Conservation (phyloP, 345 rosid genomes). For the Mangifera indica region DNA sequence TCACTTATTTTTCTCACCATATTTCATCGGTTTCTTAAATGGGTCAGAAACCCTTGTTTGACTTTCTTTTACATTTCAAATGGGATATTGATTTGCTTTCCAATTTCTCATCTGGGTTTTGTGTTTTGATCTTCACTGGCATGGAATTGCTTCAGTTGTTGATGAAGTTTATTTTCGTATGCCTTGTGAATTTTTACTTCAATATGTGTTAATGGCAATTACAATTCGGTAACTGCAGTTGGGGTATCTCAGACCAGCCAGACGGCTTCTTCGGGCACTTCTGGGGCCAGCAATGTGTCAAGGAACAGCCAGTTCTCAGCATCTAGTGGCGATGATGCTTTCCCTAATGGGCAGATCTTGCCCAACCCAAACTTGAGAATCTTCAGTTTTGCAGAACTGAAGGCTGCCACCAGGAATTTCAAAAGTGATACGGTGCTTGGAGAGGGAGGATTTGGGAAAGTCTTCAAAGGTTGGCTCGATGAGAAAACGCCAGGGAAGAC, state of each 20-base stretch:
- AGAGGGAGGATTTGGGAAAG: slow-evolving; percentile 95
- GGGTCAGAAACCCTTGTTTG: no score
- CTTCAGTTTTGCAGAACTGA: slow-evolving; percentile 67
- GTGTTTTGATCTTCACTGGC: neutral
- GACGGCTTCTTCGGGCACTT: slow-evolving; percentile 49
- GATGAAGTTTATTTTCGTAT: slow-evolving; percentile 4
- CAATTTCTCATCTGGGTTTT: slow-evolving; percentile 14
- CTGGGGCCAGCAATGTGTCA: slow-evolving; percentile 71
- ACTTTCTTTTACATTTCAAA: neutral
- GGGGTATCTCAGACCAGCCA: slow-evolving; percentile 58
- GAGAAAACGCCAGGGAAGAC: slow-evolving; percentile 51
- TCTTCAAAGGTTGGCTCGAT: slow-evolving; percentile 91
- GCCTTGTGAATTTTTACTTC: slow-evolving; percentile 4
- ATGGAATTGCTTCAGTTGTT: slow-evolving; percentile 6
- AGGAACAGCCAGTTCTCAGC: slow-evolving; percentile 59
- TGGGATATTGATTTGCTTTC: neutral
- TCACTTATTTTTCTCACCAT: neutral
- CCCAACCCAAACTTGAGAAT: slow-evolving; percentile 60
- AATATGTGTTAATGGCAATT: slow-evolving; percentile 8
- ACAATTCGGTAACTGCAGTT: slow-evolving; percentile 26
- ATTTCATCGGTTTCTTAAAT: neutral
- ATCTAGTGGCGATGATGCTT: slow-evolving; percentile 54
- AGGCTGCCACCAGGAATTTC: slow-evolving; percentile 69
- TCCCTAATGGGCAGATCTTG: slow-evolving; percentile 62
- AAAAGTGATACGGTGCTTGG: slow-evolving; percentile 73